Conservation (phyloP, 2,329 filamentous ascomycete species). For the Geosmithia putterillii region DNA sequence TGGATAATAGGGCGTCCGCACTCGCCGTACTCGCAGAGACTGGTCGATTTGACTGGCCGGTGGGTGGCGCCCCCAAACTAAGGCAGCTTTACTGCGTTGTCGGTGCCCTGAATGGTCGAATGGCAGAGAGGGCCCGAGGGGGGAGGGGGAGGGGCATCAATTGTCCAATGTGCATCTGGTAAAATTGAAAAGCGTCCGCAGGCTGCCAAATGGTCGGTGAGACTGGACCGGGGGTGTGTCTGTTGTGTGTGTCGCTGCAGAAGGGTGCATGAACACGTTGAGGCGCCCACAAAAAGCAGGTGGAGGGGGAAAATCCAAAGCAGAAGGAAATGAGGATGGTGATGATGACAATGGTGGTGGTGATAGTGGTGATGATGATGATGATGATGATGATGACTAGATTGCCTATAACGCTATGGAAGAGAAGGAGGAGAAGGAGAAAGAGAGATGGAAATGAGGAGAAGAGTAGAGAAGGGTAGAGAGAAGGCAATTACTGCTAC, state of each 20-base stretch:
- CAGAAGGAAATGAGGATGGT: neutral
- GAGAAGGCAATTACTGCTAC: neutral
- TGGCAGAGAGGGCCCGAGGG: neutral
- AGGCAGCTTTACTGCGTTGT: neutral
- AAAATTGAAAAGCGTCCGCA: neutral
- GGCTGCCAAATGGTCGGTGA: conserved; percentile 13
- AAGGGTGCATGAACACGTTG: neutral
- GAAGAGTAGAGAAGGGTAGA: neutral
- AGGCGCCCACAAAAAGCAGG: neutral
- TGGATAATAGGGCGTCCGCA: neutral
- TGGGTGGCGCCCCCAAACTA: neutral
- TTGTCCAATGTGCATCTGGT: conserved; percentile 1
- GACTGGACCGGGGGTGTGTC: conserved; percentile 4
- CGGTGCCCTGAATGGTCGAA: neutral
- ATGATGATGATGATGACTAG: neutral
- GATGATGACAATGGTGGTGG: neutral
- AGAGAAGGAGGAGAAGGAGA: neutral
- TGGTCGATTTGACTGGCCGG: neutral
- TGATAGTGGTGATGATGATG: neutral
- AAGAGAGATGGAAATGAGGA: neutral
- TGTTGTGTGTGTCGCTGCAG: neutral
- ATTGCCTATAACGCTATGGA: too few species aligned
- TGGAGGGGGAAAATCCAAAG: neutral
- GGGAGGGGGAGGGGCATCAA: neutral
- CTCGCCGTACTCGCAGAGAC: neutral